Conservation (phyloP, 495 filamentous ascomycete species). For the Daldinia concentrica region DNA sequence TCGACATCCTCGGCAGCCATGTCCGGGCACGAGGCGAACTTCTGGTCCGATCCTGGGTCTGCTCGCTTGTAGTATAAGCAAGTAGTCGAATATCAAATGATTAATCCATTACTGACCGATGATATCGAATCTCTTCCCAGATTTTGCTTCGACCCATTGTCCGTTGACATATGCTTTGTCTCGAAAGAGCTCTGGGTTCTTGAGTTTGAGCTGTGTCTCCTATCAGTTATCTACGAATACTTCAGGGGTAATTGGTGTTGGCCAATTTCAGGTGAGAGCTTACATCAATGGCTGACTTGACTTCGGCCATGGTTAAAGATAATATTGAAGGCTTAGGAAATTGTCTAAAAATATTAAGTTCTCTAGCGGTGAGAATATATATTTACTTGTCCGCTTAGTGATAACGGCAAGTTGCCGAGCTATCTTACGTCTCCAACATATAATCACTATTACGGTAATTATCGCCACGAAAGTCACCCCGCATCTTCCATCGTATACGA, state of each 20-base stretch:
- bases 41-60: slow-evolving; percentile 71
- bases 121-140: slow-evolving; percentile 72
- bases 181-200: slow-evolving; percentile 66
- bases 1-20: slow-evolving; percentile 70
- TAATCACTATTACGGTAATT: not conserved
- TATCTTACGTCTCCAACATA: not conserved
- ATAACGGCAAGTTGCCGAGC: not conserved
- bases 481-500: slow-evolving; percentile 15
- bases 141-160: slow-evolving; percentile 70
- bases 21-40: slow-evolving; percentile 71
- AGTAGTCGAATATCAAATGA: not conserved
- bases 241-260: not conserved
- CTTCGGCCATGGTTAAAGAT: slow-evolving; percentile 19
- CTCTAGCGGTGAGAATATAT: not conserved
- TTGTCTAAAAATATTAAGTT: not conserved
- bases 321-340: not conserved
- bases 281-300: slow-evolving; percentile 19
- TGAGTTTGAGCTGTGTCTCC: slow-evolving; percentile 55
- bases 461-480: not conserved
- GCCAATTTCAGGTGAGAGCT: slow-evolving; percentile 6
- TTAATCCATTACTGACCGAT: slow-evolving; percentile 57
- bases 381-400: not conserved
- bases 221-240: not conserved
- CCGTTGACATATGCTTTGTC: slow-evolving; percentile 68
- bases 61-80: not conserved